Evolutionary conservation across 2,329 filamentous ascomycete genomes (phyloP).

Genomic region (Ceratocystis cacaofunesta): DNA sequence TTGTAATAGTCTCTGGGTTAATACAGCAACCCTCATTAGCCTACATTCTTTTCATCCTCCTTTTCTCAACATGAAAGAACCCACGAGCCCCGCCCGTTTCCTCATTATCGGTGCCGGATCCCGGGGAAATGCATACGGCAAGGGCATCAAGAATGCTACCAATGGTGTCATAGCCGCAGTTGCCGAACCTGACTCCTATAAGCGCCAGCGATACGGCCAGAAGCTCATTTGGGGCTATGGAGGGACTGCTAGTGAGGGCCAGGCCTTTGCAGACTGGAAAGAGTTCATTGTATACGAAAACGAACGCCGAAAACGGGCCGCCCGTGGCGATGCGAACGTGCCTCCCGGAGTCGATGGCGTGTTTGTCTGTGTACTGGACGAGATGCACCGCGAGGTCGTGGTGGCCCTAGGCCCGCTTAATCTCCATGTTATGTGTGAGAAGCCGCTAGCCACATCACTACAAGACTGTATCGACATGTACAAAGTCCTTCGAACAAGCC

Average conservation of each 20-base stretch:
- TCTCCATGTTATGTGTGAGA: slow-evolving; percentile 87
- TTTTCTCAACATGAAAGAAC: neutral
- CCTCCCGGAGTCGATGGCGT: slow-evolving; percentile 45
- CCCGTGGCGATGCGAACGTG: slow-evolving; percentile 32
- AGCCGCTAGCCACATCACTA: slow-evolving; percentile 71
- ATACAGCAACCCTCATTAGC: neutral
- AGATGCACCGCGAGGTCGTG: slow-evolving; percentile 73
- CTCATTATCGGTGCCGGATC: slow-evolving; percentile 73
- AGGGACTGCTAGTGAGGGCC: slow-evolving; percentile 35
- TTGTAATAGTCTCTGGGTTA: neutral
- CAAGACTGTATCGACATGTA: slow-evolving; percentile 66
- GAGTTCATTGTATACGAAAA: slow-evolving; percentile 63
- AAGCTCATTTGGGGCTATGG: slow-evolving; percentile 55
- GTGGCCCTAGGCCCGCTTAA: slow-evolving; percentile 53
- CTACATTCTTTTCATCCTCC: neutral
- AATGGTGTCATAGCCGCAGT: slow-evolving; percentile 60
- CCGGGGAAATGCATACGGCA: slow-evolving; percentile 60
- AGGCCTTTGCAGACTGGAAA: slow-evolving; percentile 59
- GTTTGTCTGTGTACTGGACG: slow-evolving; percentile 61
- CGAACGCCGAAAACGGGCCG: slow-evolving; percentile 36
- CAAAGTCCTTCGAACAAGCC: slow-evolving; percentile 33
- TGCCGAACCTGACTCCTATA: slow-evolving; percentile 66
- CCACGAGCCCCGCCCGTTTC: slow-evolving; percentile 41
- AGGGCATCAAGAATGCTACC: slow-evolving; percentile 48
- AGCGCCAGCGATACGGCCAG: slow-evolving; percentile 54